Evolutionary conservation across 257 asterid species (phyloP).

Genomic region (Forsythia viridissima): DNA sequence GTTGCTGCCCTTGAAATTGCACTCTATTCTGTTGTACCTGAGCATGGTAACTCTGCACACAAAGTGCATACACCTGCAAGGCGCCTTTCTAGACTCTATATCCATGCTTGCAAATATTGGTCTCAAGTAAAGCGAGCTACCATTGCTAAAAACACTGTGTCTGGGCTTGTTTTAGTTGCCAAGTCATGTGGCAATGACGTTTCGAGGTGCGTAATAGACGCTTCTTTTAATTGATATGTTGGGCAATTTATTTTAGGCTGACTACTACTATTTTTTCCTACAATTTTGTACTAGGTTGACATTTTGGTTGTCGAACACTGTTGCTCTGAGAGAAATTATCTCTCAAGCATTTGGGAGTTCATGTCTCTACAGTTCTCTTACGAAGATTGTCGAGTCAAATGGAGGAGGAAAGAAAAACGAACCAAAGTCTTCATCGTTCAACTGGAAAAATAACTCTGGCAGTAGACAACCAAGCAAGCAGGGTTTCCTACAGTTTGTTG

Average conservation of each 20-base stretch:
- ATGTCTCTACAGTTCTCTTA: constrained; percentile 53
- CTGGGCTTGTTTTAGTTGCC: constrained; percentile 83
- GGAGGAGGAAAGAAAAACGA: constrained; percentile 42
- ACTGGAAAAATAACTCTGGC: constrained; percentile 43
- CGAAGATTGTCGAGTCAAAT: constrained; percentile 42
- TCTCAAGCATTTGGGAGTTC: constrained; percentile 83
- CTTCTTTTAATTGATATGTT: constrained; percentile 18
- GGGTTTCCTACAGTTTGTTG: constrained; percentile 59
- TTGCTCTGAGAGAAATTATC: constrained; percentile 80
- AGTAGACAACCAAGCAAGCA: constrained; percentile 43
- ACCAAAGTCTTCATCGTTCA: constrained; percentile 32
- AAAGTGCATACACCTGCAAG: constrained; percentile 97
- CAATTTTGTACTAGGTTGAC: constrained; percentile 58
- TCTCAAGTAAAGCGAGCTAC: constrained; percentile 79
- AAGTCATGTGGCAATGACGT: constrained; percentile 94
- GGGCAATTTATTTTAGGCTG: constrained; percentile 22
- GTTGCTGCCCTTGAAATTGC: constrained; percentile 95
- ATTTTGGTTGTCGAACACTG: constrained; percentile 89
- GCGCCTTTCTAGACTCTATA: constrained; percentile 81
- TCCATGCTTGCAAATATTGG: constrained; percentile 84
- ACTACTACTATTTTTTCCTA: constrained; percentile 15
- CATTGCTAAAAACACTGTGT: constrained; percentile 76
- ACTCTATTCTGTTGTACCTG: constrained; percentile 90
- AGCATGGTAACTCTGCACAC: constrained; percentile 91
- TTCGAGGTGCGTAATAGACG: constrained; percentile 58